Evolutionary conservation across 2,329 filamentous ascomycete species (phyloP), one percentile per base, ranked within the genome.

Genomic region (Epichloe coenophiala): DNA sequence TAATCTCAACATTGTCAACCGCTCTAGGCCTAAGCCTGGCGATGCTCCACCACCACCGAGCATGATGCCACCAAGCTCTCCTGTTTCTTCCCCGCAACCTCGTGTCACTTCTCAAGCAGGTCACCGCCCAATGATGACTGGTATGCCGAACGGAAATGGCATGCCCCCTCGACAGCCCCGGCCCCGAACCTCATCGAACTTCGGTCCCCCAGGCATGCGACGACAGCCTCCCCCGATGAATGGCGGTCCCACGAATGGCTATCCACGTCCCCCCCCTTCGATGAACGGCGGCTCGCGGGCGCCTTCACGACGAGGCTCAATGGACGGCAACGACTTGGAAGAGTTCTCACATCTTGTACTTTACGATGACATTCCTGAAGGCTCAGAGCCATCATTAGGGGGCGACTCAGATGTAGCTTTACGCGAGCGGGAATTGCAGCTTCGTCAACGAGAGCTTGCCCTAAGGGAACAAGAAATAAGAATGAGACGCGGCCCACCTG

Each of bases 311-410:
- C 80, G 89, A 54, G 81, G 84, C 6, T 95, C 89, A 0, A 77
- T 93, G 60, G 90, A 95, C 55, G 90, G 85, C 15, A 82, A 80
- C 49, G 86, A 94, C 57, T 70, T 97, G 17, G 80, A 83, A 50
- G 80, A 98, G 61, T 97, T 98, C 65, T 95, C 89, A 55, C 93
- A 97, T 64, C 67, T 98, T 53, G 88, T 95, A 48, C 74, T 96
- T 2, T 98, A 97, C 63, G 89, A 95, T 59, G 86, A 94, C 55
- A 81, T 88, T 53, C 79, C 84, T 1, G 88, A 91, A 58, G 66
- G 64, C 17, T 64, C 66, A 27, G 75, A 73, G 54, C 71, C 68
- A 46, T 76, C 73, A 3, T 76, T 76, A 53, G 72, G 71, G 12
- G 80, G 80, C 9, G 71, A 75, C 19, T 60, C 71, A 31, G 86